Percentiles rank a stretch among this genome's conserved stretches.
Conservation (phyloP, 306 rosid genomes). For the Sesbania bispinosa region DNA sequence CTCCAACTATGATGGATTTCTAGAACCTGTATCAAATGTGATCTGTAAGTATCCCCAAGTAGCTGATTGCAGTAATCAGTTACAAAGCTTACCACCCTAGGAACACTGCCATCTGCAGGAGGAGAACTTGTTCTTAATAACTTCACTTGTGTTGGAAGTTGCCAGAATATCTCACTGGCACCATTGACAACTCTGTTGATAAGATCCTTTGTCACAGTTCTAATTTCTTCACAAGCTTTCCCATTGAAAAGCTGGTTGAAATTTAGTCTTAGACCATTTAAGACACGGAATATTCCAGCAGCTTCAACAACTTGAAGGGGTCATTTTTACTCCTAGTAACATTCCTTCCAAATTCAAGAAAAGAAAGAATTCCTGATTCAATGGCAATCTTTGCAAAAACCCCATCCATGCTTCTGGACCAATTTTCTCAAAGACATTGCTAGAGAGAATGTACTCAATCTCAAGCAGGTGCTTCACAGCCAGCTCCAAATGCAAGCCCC, state of each 20-base stretch:
- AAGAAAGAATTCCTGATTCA: too few relatives aligned
- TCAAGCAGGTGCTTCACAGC: slow-evolving; percentile 41
- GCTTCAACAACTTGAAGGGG: slow-evolving; percentile 58
- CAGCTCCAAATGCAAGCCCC: slow-evolving; percentile 48
- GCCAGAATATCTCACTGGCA: too few relatives aligned
- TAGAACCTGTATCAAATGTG: slow-evolving; percentile 47
- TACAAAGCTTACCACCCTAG: slow-evolving; percentile 48
- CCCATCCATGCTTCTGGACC: too few relatives aligned
- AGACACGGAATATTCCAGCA: slow-evolving; percentile 52
- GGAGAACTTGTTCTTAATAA: too few relatives aligned
- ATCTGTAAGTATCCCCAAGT: slow-evolving; percentile 45
- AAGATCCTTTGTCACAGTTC: slow-evolving; percentile 51
- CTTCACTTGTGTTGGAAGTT: too few relatives aligned
- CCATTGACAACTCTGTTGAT: too few relatives aligned
- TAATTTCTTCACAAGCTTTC: slow-evolving; percentile 47
- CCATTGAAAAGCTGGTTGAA: slow-evolving; percentile 52
- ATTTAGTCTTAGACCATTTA: slow-evolving; percentile 48
- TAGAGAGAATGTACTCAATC: slow-evolving; percentile 45
- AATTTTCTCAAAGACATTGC: slow-evolving; percentile 43
- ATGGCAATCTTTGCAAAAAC: too few relatives aligned
- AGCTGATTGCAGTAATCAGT: slow-evolving; percentile 51
- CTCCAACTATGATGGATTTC: slow-evolving; percentile 55
- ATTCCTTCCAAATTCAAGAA: too few relatives aligned
- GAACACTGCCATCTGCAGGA: too few relatives aligned
- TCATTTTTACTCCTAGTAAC: slow-evolving; percentile 40